phyloP scores from a whole-genome alignment of 768 basidiomycete genomes.

The Leucogyrophana mollusca region DNA sequence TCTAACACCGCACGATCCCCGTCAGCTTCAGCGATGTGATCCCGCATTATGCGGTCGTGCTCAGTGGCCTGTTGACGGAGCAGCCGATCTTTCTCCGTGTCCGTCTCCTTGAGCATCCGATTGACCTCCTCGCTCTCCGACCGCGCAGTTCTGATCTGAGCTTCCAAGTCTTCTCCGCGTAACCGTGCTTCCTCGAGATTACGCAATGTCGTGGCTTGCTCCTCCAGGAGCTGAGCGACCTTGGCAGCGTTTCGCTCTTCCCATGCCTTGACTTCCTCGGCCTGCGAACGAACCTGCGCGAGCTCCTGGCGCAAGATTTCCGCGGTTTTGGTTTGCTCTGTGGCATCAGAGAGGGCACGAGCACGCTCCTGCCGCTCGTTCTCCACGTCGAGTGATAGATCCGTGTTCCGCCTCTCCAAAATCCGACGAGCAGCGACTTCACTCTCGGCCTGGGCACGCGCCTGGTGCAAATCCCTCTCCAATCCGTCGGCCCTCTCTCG shows the following conservation, averaged over 20 bases:
- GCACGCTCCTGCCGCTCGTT: constrained; percentile 52
- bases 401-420: constrained; percentile 61
- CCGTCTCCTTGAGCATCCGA: constrained; percentile 63
- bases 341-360: constrained; percentile 63
- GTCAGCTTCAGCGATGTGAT: constrained; percentile 91
- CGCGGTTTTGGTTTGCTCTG: constrained; percentile 58
- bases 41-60: constrained; percentile 67
- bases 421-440: constrained; percentile 61
- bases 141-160: constrained; percentile 68
- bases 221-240: constrained; percentile 64
- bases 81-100: constrained; percentile 76
- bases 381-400: constrained; percentile 55
- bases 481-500: constrained; percentile 52
- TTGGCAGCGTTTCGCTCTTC: constrained; percentile 65
- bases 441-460: constrained; percentile 60
- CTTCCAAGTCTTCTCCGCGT: constrained; percentile 72
- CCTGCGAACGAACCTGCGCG: constrained; percentile 55
- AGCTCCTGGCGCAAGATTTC: constrained; percentile 66
- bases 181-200: constrained; percentile 74
- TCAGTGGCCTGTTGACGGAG: constrained; percentile 70
- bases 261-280: constrained; percentile 64
- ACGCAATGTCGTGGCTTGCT: constrained; percentile 69
- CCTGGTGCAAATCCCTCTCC: constrained; percentile 65
- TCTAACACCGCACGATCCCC: constrained; percentile 92
- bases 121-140: constrained; percentile 68